phyloP scores from a whole-genome alignment of 1,284 basidiomycete species.

The Cryptococcus amylolentus region DNA sequence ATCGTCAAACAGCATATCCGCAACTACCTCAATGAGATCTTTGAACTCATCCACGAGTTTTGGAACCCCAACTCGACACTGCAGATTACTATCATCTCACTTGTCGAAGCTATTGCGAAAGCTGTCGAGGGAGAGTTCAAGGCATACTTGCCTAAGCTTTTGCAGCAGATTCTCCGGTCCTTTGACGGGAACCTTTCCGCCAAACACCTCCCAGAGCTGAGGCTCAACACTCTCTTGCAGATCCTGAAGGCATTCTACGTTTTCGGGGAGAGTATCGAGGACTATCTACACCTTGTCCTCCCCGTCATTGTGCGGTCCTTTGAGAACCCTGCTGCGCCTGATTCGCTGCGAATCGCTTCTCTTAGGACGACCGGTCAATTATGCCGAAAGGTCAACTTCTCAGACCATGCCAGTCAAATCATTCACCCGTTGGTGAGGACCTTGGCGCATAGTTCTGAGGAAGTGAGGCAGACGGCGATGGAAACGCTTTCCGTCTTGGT shows the following conservation, averaged over 20 bases:
- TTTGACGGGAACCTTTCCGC: constrained; percentile 74
- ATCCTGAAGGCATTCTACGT: constrained; percentile 75
- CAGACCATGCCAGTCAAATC: constrained; percentile 96
- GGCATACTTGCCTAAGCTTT: constrained; percentile 87
- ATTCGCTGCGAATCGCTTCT: constrained; percentile 76
- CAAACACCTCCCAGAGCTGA: constrained; percentile 60
- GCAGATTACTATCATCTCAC: constrained; percentile 86
- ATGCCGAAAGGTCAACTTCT: constrained; percentile 92
- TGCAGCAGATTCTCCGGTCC: constrained; percentile 82
- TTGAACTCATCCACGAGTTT: constrained; percentile 76
- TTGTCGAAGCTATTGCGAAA: constrained; percentile 92
- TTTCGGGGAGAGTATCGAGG: constrained; percentile 95
- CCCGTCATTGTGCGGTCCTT: constrained; percentile 91
- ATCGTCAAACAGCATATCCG: constrained; percentile 98
- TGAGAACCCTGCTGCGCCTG: constrained; percentile 74
- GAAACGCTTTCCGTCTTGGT: constrained; percentile 91
- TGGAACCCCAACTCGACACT: constrained; percentile 79
- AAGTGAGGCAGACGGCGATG: constrained; percentile 82
- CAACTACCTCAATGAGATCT: constrained; percentile 80
- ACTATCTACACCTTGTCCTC: constrained; percentile 94
- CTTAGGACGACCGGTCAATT: constrained; percentile 89
- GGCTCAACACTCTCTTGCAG: constrained; percentile 86
- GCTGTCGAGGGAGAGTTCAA: constrained; percentile 98
- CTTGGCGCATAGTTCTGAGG: constrained; percentile 69
- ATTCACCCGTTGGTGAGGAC: constrained; percentile 93